Evolutionary conservation across 1,284 basidiomycete genomes (phyloP).

Genomic region (Ustilago hordei): DNA sequence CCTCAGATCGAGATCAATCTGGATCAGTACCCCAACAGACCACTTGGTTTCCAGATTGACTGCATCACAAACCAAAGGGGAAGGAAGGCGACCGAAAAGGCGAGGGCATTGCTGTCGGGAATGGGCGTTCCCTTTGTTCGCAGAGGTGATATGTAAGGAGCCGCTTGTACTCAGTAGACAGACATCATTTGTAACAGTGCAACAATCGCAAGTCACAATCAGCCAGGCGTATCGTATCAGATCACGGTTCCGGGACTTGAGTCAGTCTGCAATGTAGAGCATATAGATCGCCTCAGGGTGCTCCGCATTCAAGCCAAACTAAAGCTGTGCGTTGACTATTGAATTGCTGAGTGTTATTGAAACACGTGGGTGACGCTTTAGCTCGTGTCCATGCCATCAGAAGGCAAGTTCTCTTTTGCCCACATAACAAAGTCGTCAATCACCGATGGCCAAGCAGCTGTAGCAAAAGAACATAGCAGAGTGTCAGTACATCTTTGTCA

Average conservation of each 20-base stretch:
- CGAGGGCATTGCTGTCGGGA: constrained; percentile 62
- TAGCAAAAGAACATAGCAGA: not conserved
- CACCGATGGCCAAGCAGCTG: constrained; percentile 87
- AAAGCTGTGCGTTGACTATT: not conserved
- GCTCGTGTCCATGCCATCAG: constrained; percentile 59
- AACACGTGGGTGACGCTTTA: not conserved
- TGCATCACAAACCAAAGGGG: constrained; percentile 68
- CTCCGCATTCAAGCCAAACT: not conserved
- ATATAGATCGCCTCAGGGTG: no score
- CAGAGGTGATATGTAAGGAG: constrained; percentile 51
- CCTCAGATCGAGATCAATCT: constrained; percentile 73
- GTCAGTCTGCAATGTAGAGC: not conserved
- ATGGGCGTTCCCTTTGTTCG: constrained; percentile 67
- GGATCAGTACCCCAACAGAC: constrained; percentile 65
- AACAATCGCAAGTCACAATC: not conserved
- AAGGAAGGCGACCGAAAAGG: constrained; percentile 62
- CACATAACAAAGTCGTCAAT: constrained; percentile 83
- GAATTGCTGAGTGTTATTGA: not conserved
- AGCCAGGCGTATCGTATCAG: not conserved
- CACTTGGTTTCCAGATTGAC: constrained; percentile 68
- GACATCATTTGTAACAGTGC: not conserved
- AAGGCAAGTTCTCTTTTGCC: constrained; percentile 48
- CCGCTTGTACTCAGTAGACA: not conserved
- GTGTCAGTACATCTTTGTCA: not conserved
- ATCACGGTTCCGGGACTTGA: no score